These are phyloP conservation scores for Vaccinium macrocarpon DNA, from an alignment of 148 eudicot genomes.

Conservation along the genomic window DNA sequence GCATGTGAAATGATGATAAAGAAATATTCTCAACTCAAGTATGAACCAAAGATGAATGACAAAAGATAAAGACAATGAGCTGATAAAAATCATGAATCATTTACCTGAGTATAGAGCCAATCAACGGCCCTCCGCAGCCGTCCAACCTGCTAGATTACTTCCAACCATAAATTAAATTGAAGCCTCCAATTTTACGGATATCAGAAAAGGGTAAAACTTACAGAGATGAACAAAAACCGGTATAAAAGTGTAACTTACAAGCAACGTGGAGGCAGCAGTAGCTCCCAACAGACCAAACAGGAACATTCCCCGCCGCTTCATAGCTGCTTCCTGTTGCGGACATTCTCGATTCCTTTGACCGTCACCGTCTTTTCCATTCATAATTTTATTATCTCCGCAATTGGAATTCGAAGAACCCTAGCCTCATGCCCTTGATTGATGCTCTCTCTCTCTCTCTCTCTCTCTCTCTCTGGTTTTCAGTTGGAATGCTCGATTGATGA, in stretches of 20 bases:
- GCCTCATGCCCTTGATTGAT: constrained; percentile 10
- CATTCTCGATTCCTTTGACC: constrained; percentile 14
- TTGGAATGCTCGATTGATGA: neutral
- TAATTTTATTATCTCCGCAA: constrained; percentile 18
- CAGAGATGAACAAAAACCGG: neutral
- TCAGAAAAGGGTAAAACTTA: neutral
- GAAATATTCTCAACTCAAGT: too few relatives aligned
- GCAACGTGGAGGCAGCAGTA: constrained; percentile 62
- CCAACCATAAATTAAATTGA: constrained; percentile 12
- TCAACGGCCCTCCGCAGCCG: constrained; percentile 63
- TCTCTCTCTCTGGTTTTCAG: neutral
- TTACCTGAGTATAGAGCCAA: constrained; percentile 72
- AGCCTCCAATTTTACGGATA: neutral
- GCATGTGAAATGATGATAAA: too few relatives aligned
- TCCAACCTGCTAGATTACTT: constrained; percentile 52
- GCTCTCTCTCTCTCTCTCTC: neutral
- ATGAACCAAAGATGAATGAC: too few relatives aligned
- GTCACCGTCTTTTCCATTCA: constrained; percentile 20
- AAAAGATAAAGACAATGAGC: neutral
- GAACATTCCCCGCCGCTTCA: constrained; percentile 59
- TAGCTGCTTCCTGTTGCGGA: constrained; percentile 19
- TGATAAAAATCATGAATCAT: neutral
- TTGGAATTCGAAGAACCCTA: constrained; percentile 23
- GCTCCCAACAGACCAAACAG: constrained; percentile 80
- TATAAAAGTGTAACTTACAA: constrained; percentile 37